These are phyloP conservation scores for Globisporangium perplexum DNA, from an alignment of 352 stramenopile species.

Conservation along the genomic window DNA sequence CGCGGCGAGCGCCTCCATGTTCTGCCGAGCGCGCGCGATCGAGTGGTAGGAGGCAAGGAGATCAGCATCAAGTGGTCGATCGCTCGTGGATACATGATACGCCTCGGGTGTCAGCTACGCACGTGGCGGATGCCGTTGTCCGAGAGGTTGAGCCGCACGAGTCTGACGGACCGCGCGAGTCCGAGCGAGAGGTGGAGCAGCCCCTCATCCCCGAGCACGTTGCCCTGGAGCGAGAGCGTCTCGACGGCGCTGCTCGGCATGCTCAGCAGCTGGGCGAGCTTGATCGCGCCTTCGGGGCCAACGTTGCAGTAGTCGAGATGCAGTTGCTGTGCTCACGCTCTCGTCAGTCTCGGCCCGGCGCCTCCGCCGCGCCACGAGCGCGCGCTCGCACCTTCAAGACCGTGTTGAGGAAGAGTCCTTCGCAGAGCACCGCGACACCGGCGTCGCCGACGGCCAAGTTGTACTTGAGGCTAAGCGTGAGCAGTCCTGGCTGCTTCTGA, in stretches of 20 bases:
- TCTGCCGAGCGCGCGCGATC: slow-evolving; percentile 14
- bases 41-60: neutral
- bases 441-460: slow-evolving; percentile 57
- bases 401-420: slow-evolving; percentile 65
- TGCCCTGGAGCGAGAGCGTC: slow-evolving; percentile 62
- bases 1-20: slow-evolving; percentile 35
- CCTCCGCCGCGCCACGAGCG: neutral
- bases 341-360: no score
- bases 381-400: slow-evolving; percentile 41
- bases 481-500: slow-evolving; percentile 50
- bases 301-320: slow-evolving; percentile 72
- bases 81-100: neutral
- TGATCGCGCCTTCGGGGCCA: slow-evolving; percentile 36
- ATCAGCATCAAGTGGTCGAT: neutral
- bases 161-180: slow-evolving; percentile 45
- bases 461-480: slow-evolving; percentile 74
- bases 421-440: slow-evolving; percentile 45
- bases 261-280: slow-evolving; percentile 64
- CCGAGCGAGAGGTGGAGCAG: slow-evolving; percentile 69
- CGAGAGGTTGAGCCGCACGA: slow-evolving; percentile 64
- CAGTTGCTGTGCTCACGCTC: slow-evolving; percentile 33
- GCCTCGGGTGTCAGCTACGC: slow-evolving; percentile 1
- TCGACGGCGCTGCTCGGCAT: slow-evolving; percentile 47
- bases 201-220: slow-evolving; percentile 44
- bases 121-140: slow-evolving; percentile 80